phyloP scores from a whole-genome alignment of 345 rosid genomes.

The Clarkia xantiana region DNA sequence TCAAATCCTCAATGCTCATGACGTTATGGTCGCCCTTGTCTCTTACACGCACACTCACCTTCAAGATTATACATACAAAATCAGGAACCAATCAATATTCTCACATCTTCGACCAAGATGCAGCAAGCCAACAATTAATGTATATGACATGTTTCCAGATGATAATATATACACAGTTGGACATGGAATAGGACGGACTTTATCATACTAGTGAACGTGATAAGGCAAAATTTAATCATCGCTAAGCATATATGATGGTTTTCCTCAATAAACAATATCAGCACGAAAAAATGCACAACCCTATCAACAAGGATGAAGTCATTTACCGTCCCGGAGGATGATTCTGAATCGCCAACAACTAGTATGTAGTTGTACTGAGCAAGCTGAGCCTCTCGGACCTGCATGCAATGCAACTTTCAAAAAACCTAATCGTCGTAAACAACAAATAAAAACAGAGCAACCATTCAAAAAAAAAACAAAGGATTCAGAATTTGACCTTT shows the following conservation, averaged over 20 bases:
- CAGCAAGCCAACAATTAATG: neutral
- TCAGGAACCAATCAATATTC: neutral
- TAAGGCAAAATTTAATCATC: too few species aligned
- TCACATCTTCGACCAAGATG: constrained; percentile 1
- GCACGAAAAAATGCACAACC: too few species aligned
- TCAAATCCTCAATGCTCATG: constrained; percentile 42
- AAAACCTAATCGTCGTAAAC: neutral
- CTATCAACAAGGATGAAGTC: neutral
- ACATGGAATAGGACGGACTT: too few species aligned
- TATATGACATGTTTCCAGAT: too few species aligned
- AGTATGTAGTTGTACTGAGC: constrained; percentile 87
- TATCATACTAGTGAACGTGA: too few species aligned
- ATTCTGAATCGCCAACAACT: constrained; percentile 92
- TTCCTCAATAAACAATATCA: neutral
- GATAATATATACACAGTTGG: too few species aligned
- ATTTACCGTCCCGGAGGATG: constrained; percentile 56
- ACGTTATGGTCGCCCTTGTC: constrained; percentile 49
- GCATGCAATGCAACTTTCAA: constrained; percentile 5
- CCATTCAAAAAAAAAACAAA: neutral
- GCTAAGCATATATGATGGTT: too few species aligned
- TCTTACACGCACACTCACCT: constrained; percentile 78
- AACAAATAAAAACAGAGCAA: neutral
- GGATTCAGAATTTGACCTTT: constrained; percentile 35
- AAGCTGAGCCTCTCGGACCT: constrained; percentile 91
- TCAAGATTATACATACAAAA: constrained; percentile 6